Evolutionary conservation across 129 eudicot genomes (phyloP).

Genomic region (Centella asiatica): DNA sequence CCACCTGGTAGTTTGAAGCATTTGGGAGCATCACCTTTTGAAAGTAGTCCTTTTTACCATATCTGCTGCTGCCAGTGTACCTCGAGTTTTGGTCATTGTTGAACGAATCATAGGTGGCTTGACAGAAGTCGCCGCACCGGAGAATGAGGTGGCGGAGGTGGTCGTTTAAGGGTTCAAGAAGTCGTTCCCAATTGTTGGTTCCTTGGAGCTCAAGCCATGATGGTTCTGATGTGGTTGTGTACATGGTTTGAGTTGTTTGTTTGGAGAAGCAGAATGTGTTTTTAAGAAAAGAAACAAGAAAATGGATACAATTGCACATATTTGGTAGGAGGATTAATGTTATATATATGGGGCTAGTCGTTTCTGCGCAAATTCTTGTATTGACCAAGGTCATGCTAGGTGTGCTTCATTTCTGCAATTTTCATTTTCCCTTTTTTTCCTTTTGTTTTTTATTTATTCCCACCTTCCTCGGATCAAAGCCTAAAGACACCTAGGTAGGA

Average conservation of each 20-base stretch:
- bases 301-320: no score
- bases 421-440: no score
- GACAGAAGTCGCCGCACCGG: constrained; percentile 71
- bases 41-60: constrained; percentile 54
- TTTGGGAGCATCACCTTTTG: constrained; percentile 51
- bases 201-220: constrained; percentile 41
- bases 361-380: no score
- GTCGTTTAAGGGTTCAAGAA: constrained; percentile 30
- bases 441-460: no score
- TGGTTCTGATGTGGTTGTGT: constrained; percentile 12
- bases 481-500: no score
- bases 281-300: no score
- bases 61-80: constrained; percentile 71
- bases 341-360: no score
- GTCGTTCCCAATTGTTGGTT: constrained; percentile 37
- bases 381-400: no score
- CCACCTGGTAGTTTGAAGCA: constrained; percentile 41
- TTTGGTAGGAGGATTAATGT: no score
- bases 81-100: constrained; percentile 63
- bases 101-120: constrained; percentile 73
- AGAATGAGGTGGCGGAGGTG: constrained; percentile 41
- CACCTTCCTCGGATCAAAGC: no score
- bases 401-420: no score
- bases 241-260: background rate
- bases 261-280: no score